Evolutionary conservation across 176 grass and related monocot species (phyloP).

Genomic region (Bromus sterilis): DNA sequence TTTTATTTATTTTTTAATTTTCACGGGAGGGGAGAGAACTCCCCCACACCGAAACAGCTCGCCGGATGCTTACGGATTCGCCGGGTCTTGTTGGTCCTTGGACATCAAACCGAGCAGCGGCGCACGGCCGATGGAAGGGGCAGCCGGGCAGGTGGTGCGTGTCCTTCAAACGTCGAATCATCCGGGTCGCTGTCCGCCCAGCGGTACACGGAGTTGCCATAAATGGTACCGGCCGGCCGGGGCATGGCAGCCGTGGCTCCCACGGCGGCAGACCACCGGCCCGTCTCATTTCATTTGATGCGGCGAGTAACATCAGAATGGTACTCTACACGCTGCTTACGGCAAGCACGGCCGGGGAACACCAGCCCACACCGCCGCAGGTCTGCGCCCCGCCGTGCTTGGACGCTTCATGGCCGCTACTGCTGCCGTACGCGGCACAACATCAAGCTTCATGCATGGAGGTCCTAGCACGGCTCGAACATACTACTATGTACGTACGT

Average conservation of each 20-base stretch:
- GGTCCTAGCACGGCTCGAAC: too few species aligned
- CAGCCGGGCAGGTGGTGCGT: background rate
- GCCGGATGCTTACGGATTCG: background rate
- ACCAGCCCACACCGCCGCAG: background rate
- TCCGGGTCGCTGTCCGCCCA: background rate
- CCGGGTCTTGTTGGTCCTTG: background rate
- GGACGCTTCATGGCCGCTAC: background rate
- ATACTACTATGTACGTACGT: too few species aligned
- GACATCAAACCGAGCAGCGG: conserved; percentile 6
- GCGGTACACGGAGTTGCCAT: conserved; percentile 24
- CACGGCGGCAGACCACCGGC: too few species aligned
- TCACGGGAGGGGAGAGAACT: too few species aligned
- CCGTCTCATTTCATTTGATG: too few species aligned
- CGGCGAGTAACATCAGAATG: background rate
- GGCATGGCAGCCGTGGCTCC: too few species aligned
- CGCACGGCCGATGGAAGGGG: background rate
- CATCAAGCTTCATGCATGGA: rapidly evolving
- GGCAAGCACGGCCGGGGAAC: background rate
- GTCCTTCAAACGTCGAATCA: conserved; percentile 24
- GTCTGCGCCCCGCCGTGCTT: background rate
- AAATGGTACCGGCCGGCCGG: conserved; percentile 13
- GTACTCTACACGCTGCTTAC: background rate
- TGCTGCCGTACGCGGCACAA: background rate
- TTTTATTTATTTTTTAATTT: too few species aligned
- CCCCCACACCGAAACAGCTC: too few species aligned